These are phyloP conservation scores for Aureobasidium sp. DNA, from an alignment of 2,329 filamentous ascomycete genomes.

Conservation along the genomic window DNA sequence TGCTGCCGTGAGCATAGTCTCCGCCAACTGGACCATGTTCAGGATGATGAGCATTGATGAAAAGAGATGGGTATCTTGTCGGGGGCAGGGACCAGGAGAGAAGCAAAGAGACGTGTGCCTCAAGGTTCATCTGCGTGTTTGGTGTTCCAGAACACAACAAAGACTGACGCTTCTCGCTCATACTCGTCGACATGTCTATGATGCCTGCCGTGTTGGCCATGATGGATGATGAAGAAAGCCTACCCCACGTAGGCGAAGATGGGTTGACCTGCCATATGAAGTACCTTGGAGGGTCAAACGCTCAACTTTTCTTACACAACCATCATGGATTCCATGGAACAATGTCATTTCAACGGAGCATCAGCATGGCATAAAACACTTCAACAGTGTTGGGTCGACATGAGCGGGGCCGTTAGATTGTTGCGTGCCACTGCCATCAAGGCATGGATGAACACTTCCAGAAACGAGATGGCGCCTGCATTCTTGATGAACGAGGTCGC, in stretches of 20 bases:
- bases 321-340: constrained; percentile 7
- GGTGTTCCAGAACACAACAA: not conserved
- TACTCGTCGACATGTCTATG: constrained; percentile 1
- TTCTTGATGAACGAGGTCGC: not conserved
- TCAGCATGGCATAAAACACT: not conserved
- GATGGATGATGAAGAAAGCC: not conserved
- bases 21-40: not conserved
- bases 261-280: constrained; percentile 3
- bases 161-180: not conserved
- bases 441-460: constrained; percentile 4
- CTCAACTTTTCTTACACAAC: not conserved
- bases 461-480: constrained; percentile 1
- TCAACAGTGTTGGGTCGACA: constrained; percentile 14
- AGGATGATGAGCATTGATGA: not conserved
- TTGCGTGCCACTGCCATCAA: not conserved
- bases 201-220: not conserved
- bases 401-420: not conserved
- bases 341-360: constrained; percentile 5
- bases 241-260: not conserved
- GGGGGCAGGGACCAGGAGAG: not conserved
- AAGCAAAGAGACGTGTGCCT: not conserved
- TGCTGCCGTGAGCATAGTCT: no score
- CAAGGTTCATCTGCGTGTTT: not conserved
- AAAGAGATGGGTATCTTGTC: not conserved
- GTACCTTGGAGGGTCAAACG: not conserved